phyloP scores from a whole-genome alignment of 306 rosid genomes.

The Aeschynomene evenia region DNA sequence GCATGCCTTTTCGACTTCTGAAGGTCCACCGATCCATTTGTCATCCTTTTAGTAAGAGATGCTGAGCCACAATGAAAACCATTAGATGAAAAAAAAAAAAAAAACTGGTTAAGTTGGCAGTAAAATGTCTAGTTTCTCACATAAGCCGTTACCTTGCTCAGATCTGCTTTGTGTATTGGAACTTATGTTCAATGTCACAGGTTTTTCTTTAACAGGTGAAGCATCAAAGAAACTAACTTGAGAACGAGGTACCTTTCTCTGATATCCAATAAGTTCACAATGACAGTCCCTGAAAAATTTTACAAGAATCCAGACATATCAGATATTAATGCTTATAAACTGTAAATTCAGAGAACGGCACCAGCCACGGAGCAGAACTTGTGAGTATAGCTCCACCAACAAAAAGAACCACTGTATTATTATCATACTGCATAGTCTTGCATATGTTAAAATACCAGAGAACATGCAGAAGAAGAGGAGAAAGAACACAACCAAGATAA shows the following conservation, averaged over 20 bases:
- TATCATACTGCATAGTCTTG: neutral
- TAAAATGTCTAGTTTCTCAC: conserved; percentile 24
- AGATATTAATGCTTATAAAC: conserved; percentile 14
- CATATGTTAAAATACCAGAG: neutral
- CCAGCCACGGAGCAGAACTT: neutral
- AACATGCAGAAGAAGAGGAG: conserved; percentile 1
- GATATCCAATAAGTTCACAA: conserved; percentile 74
- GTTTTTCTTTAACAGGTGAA: conserved; percentile 32
- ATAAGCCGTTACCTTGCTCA: conserved; percentile 46
- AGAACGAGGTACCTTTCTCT: conserved; percentile 21
- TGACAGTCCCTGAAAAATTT: conserved; percentile 61
- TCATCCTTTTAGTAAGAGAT: conserved; percentile 50
- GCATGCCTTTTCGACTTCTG: conserved; percentile 36
- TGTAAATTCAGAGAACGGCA: neutral
- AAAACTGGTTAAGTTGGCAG: conserved; percentile 3
- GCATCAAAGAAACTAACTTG: conserved; percentile 12
- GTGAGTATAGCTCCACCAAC: neutral
- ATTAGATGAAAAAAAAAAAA: neutral
- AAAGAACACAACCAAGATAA: conserved; percentile 1
- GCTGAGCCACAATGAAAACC: conserved; percentile 36
- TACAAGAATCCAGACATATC: conserved; percentile 14
- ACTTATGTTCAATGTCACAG: conserved; percentile 22
- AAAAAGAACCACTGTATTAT: neutral
- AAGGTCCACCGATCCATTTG: conserved; percentile 24
- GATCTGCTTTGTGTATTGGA: conserved; percentile 31